Percentiles rank a stretch among this genome's conserved stretches.
Evolutionary conservation across 768 basidiomycete species (phyloP).

Genomic region (Lactifluus rugatus): DNA sequence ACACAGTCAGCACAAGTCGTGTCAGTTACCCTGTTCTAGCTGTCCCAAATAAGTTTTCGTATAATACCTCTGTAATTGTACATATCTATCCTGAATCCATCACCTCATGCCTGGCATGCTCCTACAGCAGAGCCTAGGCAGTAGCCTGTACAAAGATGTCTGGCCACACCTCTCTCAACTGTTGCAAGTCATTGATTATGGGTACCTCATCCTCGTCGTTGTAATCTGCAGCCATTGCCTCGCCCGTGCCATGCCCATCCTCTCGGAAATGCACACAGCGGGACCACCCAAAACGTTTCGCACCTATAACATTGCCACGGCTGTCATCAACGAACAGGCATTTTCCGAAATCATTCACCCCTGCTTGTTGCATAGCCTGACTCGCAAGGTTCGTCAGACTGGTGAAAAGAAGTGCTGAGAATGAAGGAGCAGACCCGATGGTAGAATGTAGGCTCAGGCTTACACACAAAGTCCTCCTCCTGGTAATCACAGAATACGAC

Average conservation of each 20-base stretch:
- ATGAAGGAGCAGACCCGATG: conserved; percentile 34
- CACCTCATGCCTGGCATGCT: background rate
- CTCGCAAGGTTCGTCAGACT: background rate
- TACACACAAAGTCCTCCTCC: conserved; percentile 59
- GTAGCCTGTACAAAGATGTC: conserved; percentile 50
- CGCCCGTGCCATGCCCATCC: conserved; percentile 48
- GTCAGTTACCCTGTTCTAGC: conserved; percentile 56
- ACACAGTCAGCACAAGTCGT: conserved; percentile 71
- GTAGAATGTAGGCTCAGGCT: conserved; percentile 71
- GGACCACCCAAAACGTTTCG: conserved; percentile 57
- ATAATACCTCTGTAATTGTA: conserved; percentile 6
- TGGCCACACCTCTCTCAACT: conserved; percentile 62
- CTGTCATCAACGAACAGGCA: conserved; percentile 80
- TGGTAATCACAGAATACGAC: conserved; percentile 74
- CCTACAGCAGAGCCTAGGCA: background rate
- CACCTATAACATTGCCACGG: conserved; percentile 56
- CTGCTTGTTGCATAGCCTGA: conserved; percentile 61
- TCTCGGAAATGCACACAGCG: conserved; percentile 72
- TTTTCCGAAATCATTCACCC: conserved; percentile 52
- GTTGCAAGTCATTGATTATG: conserved; percentile 49
- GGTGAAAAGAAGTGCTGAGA: background rate
- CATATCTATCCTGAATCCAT: background rate
- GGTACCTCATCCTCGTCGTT: conserved; percentile 38
- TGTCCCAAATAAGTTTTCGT: background rate
- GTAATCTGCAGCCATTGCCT: conserved; percentile 49